Percentiles rank a stretch among this genome's conserved stretches.
Conservation (phyloP, 345 rosid species). For the Rhodomyrtus tomentosa region DNA sequence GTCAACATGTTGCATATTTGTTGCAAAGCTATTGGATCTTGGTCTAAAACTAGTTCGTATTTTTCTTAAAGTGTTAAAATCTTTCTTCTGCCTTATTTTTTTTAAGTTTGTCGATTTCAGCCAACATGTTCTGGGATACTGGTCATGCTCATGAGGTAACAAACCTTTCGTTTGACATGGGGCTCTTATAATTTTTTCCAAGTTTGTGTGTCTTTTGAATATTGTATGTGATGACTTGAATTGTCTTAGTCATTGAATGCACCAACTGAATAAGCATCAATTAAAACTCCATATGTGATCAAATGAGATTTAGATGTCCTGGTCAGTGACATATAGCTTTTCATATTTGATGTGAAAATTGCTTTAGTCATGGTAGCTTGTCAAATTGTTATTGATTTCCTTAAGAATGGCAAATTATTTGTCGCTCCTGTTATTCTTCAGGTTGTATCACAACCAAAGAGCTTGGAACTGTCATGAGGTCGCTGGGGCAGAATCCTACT, state of each 20-base stretch:
- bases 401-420: neutral
- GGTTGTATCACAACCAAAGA: constrained; percentile 45
- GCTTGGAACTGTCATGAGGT: constrained; percentile 45
- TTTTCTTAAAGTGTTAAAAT: neutral
- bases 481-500: constrained; percentile 40
- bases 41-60: neutral
- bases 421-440: neutral
- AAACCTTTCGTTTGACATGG: neutral
- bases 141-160: neutral
- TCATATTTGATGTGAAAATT: neutral
- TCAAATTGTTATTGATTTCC: neutral
- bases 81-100: neutral
- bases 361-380: neutral
- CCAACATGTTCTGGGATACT: neutral
- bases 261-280: neutral
- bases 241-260: neutral
- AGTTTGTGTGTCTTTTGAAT: neutral
- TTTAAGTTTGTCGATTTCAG: neutral
- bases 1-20: neutral
- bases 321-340: neutral
- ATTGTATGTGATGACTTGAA: neutral
- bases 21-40: neutral
- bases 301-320: neutral
- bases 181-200: neutral
- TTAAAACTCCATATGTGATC: neutral